Base-by-base conservation (phyloP, 148 eudicot species). In the Pouteria glomerata region DNA sequence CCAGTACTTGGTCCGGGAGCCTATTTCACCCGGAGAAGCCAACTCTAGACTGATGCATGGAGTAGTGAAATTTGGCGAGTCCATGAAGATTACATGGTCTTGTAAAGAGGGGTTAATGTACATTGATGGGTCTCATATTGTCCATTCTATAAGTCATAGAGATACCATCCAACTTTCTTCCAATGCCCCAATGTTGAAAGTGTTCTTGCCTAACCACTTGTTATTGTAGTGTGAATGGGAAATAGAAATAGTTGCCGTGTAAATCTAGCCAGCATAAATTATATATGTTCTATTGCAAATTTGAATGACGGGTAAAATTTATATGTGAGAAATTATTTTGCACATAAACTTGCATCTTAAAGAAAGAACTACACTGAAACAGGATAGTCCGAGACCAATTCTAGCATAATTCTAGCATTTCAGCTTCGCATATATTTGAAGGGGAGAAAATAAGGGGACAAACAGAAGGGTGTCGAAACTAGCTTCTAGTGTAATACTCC, bases 1-100 rank as follows among this genome's bases (percentile, higher is more conserved):
- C 59, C 98, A 95, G 61, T 95, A 94, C 53, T 85, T 91, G 81
- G 96, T 95, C 44, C 82, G 98, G 69, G 98, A 95, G 79, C 97
- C 97, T 67, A 84, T 87, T 67, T 63, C 76, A 57, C 82, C 85
- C 2, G 70, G 65, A 57, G 77, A 68, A 63, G 58, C 77, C 71
- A 72, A 71, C 52, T 39, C 86, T 16, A 66, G 78, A 66, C 66
- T 83, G 34, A 85, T 91, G 89, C 96, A 85, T 63, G 96, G 98
- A 48, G 55, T 79, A 35, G 71, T 91, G 24, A 88, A 74, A 57
- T 76, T 63, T 45, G 77, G 83, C 15, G 82, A 91, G 73, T 68
- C 83, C 55, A 85, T 89, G 87, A 87, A 85, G 23, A 78, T 71
- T 62, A 27, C 64, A 21, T 95, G 97, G 98, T 79, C 73, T 65